Percentiles rank a stretch among this genome's conserved stretches.
Evolutionary conservation across 805 yeast species (phyloP).

Genomic region (Lipomyces yamadae): DNA sequence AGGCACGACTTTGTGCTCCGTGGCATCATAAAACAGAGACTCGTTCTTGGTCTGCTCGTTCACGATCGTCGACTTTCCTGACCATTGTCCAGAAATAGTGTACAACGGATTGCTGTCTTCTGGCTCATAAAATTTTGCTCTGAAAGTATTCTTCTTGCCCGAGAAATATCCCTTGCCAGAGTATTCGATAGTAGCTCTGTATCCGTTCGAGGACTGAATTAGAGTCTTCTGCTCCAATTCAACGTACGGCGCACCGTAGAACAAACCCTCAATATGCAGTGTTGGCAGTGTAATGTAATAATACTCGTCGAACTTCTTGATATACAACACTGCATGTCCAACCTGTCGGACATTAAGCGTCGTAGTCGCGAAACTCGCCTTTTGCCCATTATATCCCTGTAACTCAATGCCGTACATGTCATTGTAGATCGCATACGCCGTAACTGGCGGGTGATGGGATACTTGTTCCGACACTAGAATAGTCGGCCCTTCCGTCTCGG

Average conservation of each 20-base stretch:
- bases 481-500: constrained; percentile 70
- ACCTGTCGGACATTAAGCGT: constrained; percentile 85
- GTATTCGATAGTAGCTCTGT: constrained; percentile 72
- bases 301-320: constrained; percentile 61
- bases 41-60: constrained; percentile 57
- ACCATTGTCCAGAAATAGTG: constrained; percentile 92
- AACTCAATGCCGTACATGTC: constrained; percentile 68
- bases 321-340: constrained; percentile 78
- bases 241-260: constrained; percentile 90
- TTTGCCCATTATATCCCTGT: constrained; percentile 90
- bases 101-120: constrained; percentile 61
- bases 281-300: constrained; percentile 91
- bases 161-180: constrained; percentile 93
- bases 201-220: constrained; percentile 83
- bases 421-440: constrained; percentile 86
- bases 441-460: constrained; percentile 95
- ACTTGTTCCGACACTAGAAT: constrained; percentile 87
- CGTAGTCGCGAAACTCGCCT: constrained; percentile 74
- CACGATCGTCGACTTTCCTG: constrained; percentile 68
- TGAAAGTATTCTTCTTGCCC: constrained; percentile 92
- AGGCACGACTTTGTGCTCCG: constrained; percentile 54
- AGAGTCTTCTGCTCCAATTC: constrained; percentile 89
- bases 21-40: constrained; percentile 44
- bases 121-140: constrained; percentile 72
- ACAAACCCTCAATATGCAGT: constrained; percentile 89